phyloP scores from a whole-genome alignment of 2,329 filamentous ascomycete species.

The Colletotrichum melonis region DNA sequence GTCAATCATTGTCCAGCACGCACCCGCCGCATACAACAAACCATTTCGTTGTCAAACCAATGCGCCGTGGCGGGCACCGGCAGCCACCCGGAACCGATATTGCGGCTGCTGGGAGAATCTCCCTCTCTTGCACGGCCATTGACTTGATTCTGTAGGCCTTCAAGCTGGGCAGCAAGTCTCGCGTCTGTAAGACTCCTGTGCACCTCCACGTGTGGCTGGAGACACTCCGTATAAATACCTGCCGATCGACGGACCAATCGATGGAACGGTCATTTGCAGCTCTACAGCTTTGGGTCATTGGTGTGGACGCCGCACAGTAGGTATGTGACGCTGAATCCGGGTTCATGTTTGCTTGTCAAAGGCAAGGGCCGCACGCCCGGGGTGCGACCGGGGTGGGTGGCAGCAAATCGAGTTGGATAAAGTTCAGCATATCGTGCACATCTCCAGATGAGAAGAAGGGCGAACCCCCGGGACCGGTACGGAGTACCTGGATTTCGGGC shows the following conservation, averaged over 20 bases:
- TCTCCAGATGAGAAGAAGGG: not conserved
- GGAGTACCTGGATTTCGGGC: not conserved
- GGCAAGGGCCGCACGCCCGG: not conserved
- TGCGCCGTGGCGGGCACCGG: not conserved
- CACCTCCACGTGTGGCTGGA: not conserved
- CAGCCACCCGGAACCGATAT: constrained; percentile 1
- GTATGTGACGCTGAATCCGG: not conserved
- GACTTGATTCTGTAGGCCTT: not conserved
- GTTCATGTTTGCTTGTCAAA: constrained; percentile 15
- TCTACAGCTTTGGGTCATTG: constrained; percentile 13
- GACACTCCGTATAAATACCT: not conserved
- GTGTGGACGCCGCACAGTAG: not conserved
- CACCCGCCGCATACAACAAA: not conserved
- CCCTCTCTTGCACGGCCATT: not conserved
- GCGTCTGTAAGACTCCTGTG: too few species aligned
- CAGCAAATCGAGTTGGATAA: not conserved
- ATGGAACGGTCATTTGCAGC: not conserved
- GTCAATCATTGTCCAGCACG: not conserved
- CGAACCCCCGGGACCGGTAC: not conserved
- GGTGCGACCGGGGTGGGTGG: not conserved
- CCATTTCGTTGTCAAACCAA: not conserved
- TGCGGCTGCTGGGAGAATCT: not conserved
- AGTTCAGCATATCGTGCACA: constrained; percentile 11
- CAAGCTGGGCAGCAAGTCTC: too few species aligned
- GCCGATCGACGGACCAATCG: not conserved